A percentile compares a stretch with the other conserved stretches of the same genome.
phyloP scores from a whole-genome alignment of 345 rosid genomes.

The Reutealis trisperma region DNA sequence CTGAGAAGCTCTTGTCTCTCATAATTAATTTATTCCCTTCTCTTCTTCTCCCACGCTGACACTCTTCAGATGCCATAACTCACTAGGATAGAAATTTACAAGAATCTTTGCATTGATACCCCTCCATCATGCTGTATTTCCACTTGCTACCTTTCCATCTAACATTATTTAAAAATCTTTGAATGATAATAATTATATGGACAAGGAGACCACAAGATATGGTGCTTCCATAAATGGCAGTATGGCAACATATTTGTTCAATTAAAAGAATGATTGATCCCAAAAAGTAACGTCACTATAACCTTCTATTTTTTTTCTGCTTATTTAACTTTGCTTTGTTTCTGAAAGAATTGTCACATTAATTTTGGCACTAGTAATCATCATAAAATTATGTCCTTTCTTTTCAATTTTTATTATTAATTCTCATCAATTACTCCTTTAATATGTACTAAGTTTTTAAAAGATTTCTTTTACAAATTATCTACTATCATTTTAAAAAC shows the following conservation, averaged over 20 bases:
- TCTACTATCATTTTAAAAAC: too few relatives aligned
- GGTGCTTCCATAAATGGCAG: not conserved
- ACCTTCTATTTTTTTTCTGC: too few relatives aligned
- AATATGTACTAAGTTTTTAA: too few relatives aligned
- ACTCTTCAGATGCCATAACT: not conserved
- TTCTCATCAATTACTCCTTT: too few relatives aligned
- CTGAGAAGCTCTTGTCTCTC: constrained; percentile 6
- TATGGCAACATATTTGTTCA: not conserved
- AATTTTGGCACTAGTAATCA: not conserved
- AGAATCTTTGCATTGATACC: constrained; percentile 25
- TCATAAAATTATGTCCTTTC: not conserved
- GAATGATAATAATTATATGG: not conserved
- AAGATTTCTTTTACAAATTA: too few relatives aligned
- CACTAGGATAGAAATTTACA: constrained; percentile 9
- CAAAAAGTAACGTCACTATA: not conserved
- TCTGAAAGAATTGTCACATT: not conserved
- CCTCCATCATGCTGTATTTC: constrained; percentile 9
- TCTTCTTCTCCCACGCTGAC: constrained; percentile 13
- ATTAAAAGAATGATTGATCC: constrained; percentile 1
- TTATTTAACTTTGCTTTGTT: not conserved
- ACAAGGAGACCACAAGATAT: not conserved
- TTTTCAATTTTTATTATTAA: too few relatives aligned
- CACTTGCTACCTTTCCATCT: not conserved
- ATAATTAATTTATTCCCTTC: constrained; percentile 6
- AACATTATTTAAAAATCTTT: not conserved